A percentile compares a stretch with the other conserved stretches of the same genome.
Conservation (phyloP, 805 yeast genomes). For the Wickerhamomyces mucosus region DNA sequence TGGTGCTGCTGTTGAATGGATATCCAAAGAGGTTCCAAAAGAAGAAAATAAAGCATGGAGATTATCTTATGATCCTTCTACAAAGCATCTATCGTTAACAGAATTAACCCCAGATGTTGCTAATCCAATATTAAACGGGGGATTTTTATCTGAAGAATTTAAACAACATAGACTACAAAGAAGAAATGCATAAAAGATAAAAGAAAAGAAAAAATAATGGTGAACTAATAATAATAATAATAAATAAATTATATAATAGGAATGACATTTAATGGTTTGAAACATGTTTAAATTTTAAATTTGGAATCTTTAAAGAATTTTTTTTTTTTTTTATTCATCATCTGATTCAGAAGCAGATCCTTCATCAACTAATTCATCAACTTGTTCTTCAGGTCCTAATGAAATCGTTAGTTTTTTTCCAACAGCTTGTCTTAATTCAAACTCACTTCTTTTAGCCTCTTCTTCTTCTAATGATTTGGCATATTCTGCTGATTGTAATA, state of each 20-base stretch:
- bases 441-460: slow-evolving; percentile 27
- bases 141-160: slow-evolving; percentile 40
- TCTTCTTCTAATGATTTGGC: slow-evolving; percentile 36
- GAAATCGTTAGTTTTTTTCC: slow-evolving; percentile 9
- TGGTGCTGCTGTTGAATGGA: slow-evolving; percentile 78
- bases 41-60: slow-evolving; percentile 44
- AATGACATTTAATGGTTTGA: too few species aligned
- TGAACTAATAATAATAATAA: too few species aligned
- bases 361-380: slow-evolving; percentile 23
- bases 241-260: too few species aligned
- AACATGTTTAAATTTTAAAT: too few species aligned
- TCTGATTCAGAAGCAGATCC: slow-evolving; percentile 17
- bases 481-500: slow-evolving; percentile 76
- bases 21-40: slow-evolving; percentile 43
- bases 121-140: slow-evolving; percentile 28
- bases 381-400: slow-evolving; percentile 21
- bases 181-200: too few species aligned
- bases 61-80: slow-evolving; percentile 46
- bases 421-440: slow-evolving; percentile 2
- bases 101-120: slow-evolving; percentile 34
- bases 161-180: slow-evolving; percentile 38
- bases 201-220: too few species aligned
- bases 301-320: too few species aligned
- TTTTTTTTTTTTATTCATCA: too few species aligned
- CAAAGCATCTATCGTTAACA: slow-evolving; percentile 41